Evolutionary conservation across 306 rosid genomes (phyloP).

Genomic region (Leucaena leucocephala): DNA sequence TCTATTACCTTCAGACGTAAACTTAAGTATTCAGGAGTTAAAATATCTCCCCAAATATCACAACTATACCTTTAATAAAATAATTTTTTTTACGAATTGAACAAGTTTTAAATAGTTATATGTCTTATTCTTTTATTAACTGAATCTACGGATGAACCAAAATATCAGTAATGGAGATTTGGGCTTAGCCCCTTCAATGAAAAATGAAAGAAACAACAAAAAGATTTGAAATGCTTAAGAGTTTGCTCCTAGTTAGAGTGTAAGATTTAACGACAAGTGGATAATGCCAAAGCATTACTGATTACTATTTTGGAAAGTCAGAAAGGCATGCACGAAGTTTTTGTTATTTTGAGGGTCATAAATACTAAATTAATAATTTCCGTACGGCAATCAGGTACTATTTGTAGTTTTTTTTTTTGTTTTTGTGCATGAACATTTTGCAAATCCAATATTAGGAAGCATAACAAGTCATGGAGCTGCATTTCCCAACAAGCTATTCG

Average conservation of each 20-base stretch:
- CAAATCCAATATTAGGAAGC: not conserved
- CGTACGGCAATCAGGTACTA: not conserved
- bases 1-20: too few species aligned
- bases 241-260: not conserved
- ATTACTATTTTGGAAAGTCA: not conserved
- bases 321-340: not conserved
- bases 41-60: too few species aligned
- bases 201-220: not conserved
- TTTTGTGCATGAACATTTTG: not conserved
- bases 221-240: too few species aligned
- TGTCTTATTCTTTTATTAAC: too few species aligned
- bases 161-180: not conserved
- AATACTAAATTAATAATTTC: too few species aligned
- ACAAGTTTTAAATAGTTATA: too few species aligned
- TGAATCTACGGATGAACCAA: too few species aligned
- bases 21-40: too few species aligned
- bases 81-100: too few species aligned
- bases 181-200: not conserved
- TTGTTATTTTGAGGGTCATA: not conserved
- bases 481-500: constrained; percentile 84
- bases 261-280: not conserved
- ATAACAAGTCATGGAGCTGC: constrained; percentile 50
- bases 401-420: not conserved
- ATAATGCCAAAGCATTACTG: too few species aligned
- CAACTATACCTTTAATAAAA: too few species aligned